Evolutionary conservation across 1,139 yeast genomes (phyloP), one percentile per base, ranked within the genome.

Genomic region (Meyerozyma carpophila): DNA sequence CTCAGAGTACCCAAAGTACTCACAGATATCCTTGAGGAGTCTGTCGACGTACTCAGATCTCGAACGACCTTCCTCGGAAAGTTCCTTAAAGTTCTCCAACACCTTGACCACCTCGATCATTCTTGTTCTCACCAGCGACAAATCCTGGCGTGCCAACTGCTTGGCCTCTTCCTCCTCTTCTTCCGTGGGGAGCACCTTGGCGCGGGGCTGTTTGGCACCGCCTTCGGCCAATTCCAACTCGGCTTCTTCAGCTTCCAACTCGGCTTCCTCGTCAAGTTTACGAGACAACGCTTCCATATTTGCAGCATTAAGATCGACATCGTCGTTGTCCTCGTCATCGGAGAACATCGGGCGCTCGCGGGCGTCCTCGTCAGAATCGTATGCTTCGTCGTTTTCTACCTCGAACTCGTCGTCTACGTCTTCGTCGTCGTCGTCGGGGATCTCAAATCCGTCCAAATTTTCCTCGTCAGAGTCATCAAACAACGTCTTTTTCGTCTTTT

Each of bases 101-200:
- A 93, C 97, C 64, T 91, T 91, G 43, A 90, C 94, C 49, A 94
- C 80, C 70, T 94, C 98, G 53, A 93, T 81, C 84, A 94, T 91
- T 67, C 99, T 81, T 21, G 97, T 88, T 66, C 98, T 82, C 14
- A 88, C 78, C 57, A 87, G 75, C 9, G 90, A 85, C 43, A 91
- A 75, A 60, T 91, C 96, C 56, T 81, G 81, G 14, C 62, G 61
- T 18, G 65, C 68, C 44, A 73, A 67, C 42, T 72, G 71, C 39
- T 70, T 65, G 48, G 66, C 62, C 41, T 70, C 71, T 48, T 75
- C 82, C 55, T 77, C 80, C 54, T 78, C 86, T 45, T 72, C 77
- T 47, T 63, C 78, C 4, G 82, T 71, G 34, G 93, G 93, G 50
- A 85, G 71, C 34, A 85, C 72, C 49, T 71, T 65, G 13, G 91